Evolutionary conservation across 805 yeast genomes (phyloP).

Genomic region (Dipodascus geniculatus): DNA sequence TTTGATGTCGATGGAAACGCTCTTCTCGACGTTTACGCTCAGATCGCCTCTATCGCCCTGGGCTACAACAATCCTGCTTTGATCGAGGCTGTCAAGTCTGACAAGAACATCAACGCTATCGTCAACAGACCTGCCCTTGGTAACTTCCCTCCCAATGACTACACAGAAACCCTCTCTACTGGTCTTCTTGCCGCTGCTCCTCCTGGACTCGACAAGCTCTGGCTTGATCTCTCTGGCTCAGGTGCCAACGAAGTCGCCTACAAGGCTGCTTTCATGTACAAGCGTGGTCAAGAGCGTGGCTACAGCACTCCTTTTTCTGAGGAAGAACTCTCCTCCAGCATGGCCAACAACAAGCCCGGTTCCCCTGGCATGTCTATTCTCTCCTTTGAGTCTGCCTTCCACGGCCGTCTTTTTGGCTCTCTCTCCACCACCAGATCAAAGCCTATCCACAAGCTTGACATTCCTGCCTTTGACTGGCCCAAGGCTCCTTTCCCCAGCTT

Average conservation of each 20-base stretch:
- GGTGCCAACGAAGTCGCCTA: constrained; percentile 84
- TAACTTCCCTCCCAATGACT: constrained; percentile 63
- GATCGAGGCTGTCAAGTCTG: constrained; percentile 54
- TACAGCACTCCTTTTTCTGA: constrained; percentile 52
- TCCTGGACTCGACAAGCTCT: constrained; percentile 58
- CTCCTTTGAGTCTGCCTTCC: constrained; percentile 84
- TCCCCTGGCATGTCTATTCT: constrained; percentile 76
- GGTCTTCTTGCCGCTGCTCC: constrained; percentile 68
- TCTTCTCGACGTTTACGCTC: constrained; percentile 66
- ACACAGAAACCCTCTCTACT: constrained; percentile 35
- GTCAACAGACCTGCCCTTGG: constrained; percentile 81
- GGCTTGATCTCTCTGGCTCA: constrained; percentile 77
- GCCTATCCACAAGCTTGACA: constrained; percentile 78
- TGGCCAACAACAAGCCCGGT: constrained; percentile 81
- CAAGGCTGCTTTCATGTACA: constrained; percentile 80
- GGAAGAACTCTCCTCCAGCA: constrained; percentile 53
- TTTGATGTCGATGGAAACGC: constrained; percentile 72
- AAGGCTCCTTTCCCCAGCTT: constrained; percentile 84
- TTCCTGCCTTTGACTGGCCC: constrained; percentile 96
- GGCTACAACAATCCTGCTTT: constrained; percentile 81
- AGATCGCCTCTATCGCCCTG: constrained; percentile 73
- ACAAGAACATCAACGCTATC: constrained; percentile 58
- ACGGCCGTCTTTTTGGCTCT: constrained; percentile 88
- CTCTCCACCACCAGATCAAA: constrained; percentile 87
- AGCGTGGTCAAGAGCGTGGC: constrained; percentile 52